Percentiles rank a stretch among this genome's conserved stretches.
phyloP scores from a whole-genome alignment of 208 protist species.

The Strigomonas culicis region DNA sequence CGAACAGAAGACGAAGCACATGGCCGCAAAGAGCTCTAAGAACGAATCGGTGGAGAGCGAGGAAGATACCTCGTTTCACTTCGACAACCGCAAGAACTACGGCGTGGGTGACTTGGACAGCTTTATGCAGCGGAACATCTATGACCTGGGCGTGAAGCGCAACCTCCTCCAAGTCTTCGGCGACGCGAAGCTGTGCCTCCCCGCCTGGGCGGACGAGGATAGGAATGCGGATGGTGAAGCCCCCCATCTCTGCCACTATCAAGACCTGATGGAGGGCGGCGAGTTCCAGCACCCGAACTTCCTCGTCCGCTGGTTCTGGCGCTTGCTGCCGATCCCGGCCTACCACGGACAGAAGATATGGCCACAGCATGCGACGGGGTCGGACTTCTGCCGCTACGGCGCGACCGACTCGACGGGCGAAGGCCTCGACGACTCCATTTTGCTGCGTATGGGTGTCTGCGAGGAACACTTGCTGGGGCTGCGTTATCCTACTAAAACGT shows the following conservation, averaged over 20 bases:
- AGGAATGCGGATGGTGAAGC: neutral
- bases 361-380: conserved; percentile 17
- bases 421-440: conserved; percentile 13
- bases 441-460: conserved; percentile 29
- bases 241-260: conserved; percentile 18
- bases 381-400: conserved; percentile 20
- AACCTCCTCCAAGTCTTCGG: conserved; percentile 86
- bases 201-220: neutral
- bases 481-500: conserved; percentile 48
- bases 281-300: conserved; percentile 36
- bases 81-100: neutral
- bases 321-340: conserved; percentile 59
- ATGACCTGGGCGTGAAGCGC: conserved; percentile 72
- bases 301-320: conserved; percentile 67
- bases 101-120: conserved; percentile 12
- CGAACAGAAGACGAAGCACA: conserved; percentile 11
- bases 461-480: conserved; percentile 50
- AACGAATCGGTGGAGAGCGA: conserved; percentile 11
- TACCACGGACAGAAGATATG: conserved; percentile 47
- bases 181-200: conserved; percentile 53
- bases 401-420: neutral
- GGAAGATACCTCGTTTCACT: neutral
- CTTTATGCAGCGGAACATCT: conserved; percentile 52
- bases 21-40: neutral
- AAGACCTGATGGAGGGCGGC: conserved; percentile 52